Evolutionary conservation across 108 stramenopile genomes (phyloP), one percentile per base, ranked within the genome.

Genomic region (Mediolabrus comicus): DNA sequence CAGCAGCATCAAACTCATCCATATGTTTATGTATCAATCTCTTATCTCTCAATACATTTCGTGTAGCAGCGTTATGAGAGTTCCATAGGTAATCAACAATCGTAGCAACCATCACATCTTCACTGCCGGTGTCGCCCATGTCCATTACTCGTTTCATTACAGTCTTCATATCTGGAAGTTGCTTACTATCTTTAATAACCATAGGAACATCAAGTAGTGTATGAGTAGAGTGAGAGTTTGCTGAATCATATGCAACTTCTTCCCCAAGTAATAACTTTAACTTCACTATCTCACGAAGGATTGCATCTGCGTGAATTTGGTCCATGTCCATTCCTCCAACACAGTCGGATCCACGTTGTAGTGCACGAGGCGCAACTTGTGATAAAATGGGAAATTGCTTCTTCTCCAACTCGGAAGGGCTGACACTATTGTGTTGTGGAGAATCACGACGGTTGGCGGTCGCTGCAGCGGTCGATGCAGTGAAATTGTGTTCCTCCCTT

Each of bases 251-350:
- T 57, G 22, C 24, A 26, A 57, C 4, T 13, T 4, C 7, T 57
- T 57, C 55, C 11, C 30, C 30, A 57, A 29, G 27, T 8, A 28
- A 25, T 57, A 19, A 13, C 30, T 57, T 57, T 29, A 28, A 57
- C 11, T 5, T 57, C 11, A 57, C 55, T 28, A 57, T 57, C 11
- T 57, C 55, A 57, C 55, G 55, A 29, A 57, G 27, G n/a, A n/a
- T n/a, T n/a, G n/a, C n/a, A n/a, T n/a, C n/a, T n/a, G n/a, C n/a
- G n/a, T n/a, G n/a, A n/a, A n/a, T n/a, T n/a, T n/a, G n/a, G n/a
- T n/a, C n/a, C n/a, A n/a, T n/a, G n/a, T n/a, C n/a, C n/a, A n/a
- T n/a, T n/a, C n/a, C n/a, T n/a, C n/a, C n/a, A n/a, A n/a, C n/a
- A n/a, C n/a, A n/a, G n/a, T n/a, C n/a, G n/a, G n/a, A n/a, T n/a